Evolutionary conservation across 2,329 filamentous ascomycete genomes (phyloP).

Genomic region (Curvularia eragrostidis): DNA sequence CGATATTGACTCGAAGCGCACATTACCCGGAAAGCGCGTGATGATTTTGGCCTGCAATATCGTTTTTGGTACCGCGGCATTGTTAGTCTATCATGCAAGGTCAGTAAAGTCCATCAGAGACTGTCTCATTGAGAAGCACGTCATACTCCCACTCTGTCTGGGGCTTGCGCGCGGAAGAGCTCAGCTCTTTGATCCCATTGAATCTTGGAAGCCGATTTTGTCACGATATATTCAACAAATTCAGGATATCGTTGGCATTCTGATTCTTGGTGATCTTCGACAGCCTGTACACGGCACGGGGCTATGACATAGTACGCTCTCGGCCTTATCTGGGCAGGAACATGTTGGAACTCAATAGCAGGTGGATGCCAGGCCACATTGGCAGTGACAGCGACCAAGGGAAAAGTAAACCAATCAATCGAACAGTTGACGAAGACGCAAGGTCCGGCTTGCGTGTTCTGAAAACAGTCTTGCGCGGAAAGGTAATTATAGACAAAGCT

Average conservation of each 20-base stretch:
- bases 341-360: constrained; percentile 24
- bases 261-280: background rate
- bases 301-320: constrained; percentile 34
- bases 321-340: constrained; percentile 15
- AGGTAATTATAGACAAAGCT: constrained; percentile 41
- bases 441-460: constrained; percentile 19
- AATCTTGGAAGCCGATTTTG: constrained; percentile 15
- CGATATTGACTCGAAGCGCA: constrained; percentile 40
- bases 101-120: background rate
- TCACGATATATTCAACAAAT: constrained; percentile 20
- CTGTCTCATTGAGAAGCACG: background rate
- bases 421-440: constrained; percentile 27
- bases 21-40: constrained; percentile 34
- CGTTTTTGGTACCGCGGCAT: constrained; percentile 15
- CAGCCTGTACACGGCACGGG: constrained; percentile 12
- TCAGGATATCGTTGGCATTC: constrained; percentile 6
- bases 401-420: constrained; percentile 9
- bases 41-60: constrained; percentile 21
- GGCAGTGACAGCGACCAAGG: constrained; percentile 21
- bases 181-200: constrained; percentile 28
- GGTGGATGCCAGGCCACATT: constrained; percentile 34
- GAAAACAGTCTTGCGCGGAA: constrained; percentile 44
- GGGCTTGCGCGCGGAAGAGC: constrained; percentile 33
- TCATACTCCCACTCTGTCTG: background rate
- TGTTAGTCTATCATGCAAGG: background rate